Conservation (phyloP, 306 rosid genomes). For the Prunus kanzakura region DNA sequence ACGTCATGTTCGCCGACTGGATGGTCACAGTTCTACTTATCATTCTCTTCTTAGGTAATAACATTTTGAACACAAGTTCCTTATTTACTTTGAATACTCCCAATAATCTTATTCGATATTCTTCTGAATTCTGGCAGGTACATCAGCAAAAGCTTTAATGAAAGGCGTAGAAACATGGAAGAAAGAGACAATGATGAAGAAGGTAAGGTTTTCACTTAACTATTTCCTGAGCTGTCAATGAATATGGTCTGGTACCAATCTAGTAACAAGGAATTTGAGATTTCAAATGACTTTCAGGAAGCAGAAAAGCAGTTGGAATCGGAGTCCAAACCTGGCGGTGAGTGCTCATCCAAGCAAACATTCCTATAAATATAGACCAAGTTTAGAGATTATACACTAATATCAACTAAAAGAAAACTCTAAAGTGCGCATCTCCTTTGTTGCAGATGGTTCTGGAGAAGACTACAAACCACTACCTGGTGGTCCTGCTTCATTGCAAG, state of each 20-base stretch:
- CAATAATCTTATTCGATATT: not conserved
- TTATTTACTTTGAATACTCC: not conserved
- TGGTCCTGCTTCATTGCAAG: constrained; percentile 52
- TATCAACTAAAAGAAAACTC: not conserved
- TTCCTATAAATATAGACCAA: not conserved
- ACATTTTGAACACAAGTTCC: not conserved
- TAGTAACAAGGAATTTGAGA: not conserved
- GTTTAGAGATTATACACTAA: not conserved
- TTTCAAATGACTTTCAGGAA: constrained; percentile 53
- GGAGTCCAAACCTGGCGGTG: constrained; percentile 47
- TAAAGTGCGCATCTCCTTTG: not conserved
- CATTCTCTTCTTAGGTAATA: constrained; percentile 60
- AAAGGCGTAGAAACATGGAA: constrained; percentile 77
- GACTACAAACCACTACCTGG: constrained; percentile 62
- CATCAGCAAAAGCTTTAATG: constrained; percentile 63
- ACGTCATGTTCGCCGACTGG: constrained; percentile 84
- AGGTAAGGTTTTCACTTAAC: constrained; percentile 28
- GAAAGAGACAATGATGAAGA: constrained; percentile 56
- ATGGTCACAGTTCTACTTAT: constrained; percentile 78
- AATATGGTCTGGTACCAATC: constrained; percentile 6
- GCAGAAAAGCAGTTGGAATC: constrained; percentile 53
- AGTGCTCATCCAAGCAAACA: constrained; percentile 21
- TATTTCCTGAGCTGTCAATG: not conserved
- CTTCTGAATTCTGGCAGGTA: constrained; percentile 39
- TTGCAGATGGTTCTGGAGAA: constrained; percentile 48